phyloP scores from a whole-genome alignment of 768 basidiomycete species.

The Tulasnella sp. region DNA sequence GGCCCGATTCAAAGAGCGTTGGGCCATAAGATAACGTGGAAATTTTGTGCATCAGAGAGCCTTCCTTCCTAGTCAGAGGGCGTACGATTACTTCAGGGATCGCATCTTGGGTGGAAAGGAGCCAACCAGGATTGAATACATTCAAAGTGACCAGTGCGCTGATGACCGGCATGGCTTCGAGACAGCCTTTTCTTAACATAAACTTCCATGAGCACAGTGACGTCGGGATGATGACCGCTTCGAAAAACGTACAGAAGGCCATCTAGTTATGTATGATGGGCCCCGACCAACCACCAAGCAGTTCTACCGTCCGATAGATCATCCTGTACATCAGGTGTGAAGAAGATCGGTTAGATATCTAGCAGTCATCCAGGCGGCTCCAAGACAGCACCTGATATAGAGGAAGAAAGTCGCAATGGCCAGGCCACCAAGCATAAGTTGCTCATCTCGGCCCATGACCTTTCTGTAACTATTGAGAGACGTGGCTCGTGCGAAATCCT shows the following conservation, averaged over 20 bases:
- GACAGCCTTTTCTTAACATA: background rate
- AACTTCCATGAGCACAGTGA: background rate
- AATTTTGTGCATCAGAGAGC: too few species aligned
- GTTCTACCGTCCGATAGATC: constrained; percentile 26
- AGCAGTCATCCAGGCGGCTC: too few species aligned
- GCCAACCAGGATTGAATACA: constrained; percentile 13
- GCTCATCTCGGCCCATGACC: background rate
- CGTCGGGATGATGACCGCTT: too few species aligned
- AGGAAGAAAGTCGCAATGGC: constrained; percentile 24
- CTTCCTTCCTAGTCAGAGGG: too few species aligned
- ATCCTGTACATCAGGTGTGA: background rate
- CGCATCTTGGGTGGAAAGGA: background rate
- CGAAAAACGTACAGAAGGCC: constrained; percentile 5
- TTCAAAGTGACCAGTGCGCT: constrained; percentile 16
- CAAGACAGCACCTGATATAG: constrained; percentile 25
- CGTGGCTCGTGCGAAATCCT: background rate
- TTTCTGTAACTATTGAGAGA: too few species aligned
- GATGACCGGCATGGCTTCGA: constrained; percentile 14
- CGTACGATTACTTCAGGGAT: too few species aligned
- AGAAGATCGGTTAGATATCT: background rate
- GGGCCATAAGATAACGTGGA: too few species aligned
- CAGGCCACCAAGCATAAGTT: constrained; percentile 18
- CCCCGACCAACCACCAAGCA: constrained; percentile 24
- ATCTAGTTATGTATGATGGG: constrained; percentile 23
- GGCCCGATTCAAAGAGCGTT: too few species aligned